Evolutionary conservation across 805 yeast species (phyloP).

Genomic region (Teunomyces kruisii): DNA sequence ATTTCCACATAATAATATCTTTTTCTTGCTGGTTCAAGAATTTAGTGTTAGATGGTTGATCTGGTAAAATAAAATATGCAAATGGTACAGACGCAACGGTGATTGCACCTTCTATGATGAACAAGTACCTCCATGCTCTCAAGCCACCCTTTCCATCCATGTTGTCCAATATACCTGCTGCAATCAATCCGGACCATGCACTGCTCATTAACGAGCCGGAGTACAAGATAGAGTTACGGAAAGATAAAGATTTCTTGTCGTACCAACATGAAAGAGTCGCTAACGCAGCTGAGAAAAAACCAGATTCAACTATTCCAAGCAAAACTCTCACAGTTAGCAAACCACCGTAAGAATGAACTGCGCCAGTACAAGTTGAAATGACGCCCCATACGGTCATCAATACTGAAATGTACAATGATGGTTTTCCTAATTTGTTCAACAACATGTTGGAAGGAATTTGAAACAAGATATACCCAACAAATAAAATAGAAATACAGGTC

Average conservation of each 20-base stretch:
- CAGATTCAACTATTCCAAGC: constrained; percentile 48
- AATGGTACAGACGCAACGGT: constrained; percentile 47
- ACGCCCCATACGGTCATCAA: constrained; percentile 55
- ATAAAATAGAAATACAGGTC: constrained; percentile 52
- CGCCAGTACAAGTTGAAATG: constrained; percentile 48
- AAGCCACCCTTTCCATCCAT: constrained; percentile 43
- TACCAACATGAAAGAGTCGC: constrained; percentile 57
- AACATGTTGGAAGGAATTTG: constrained; percentile 51
- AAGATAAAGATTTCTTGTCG: constrained; percentile 47
- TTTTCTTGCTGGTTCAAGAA: constrained; percentile 46
- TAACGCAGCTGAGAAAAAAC: constrained; percentile 48
- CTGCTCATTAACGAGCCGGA: constrained; percentile 54
- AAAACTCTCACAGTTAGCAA: constrained; percentile 47
- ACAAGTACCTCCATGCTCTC: constrained; percentile 56
- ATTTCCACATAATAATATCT: constrained; percentile 42
- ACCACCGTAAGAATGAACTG: constrained; percentile 44
- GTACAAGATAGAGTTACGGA: constrained; percentile 50
- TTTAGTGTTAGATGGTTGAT: constrained; percentile 51
- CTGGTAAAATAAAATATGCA: constrained; percentile 51
- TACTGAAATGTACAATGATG: constrained; percentile 49
- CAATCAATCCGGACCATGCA: constrained; percentile 55
- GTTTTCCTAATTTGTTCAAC: constrained; percentile 47
- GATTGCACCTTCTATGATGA: constrained; percentile 54
- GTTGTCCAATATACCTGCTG: constrained; percentile 50
- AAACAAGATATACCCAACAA: constrained; percentile 48